phyloP scores from a whole-genome alignment of 345 rosid genomes.

The Citrus sinensis region DNA sequence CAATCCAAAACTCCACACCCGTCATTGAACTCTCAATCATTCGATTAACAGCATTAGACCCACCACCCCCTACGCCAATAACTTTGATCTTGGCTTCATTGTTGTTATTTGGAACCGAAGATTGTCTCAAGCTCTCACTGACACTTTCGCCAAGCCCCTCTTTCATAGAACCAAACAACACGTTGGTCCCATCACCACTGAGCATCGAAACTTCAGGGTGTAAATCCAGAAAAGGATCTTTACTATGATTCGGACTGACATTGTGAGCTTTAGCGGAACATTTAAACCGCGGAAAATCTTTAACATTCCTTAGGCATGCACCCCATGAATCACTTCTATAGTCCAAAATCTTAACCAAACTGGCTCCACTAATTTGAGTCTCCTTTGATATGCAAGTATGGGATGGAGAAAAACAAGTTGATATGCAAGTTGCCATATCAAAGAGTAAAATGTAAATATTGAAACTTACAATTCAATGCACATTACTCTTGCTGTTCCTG shows the following conservation, averaged over 20 bases:
- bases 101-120: constrained; percentile 39
- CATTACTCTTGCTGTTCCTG: neutral
- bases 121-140: constrained; percentile 42
- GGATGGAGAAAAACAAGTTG: neutral
- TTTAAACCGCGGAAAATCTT: constrained; percentile 28
- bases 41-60: constrained; percentile 92
- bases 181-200: constrained; percentile 58
- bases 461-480: constrained; percentile 8
- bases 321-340: constrained; percentile 30
- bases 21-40: constrained; percentile 89
- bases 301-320: constrained; percentile 32
- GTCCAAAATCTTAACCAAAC: constrained; percentile 31
- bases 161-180: constrained; percentile 36
- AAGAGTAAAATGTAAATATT: neutral
- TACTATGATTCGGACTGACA: constrained; percentile 42
- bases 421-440: constrained; percentile 7
- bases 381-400: neutral
- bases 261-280: constrained; percentile 48
- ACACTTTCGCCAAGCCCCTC: constrained; percentile 40
- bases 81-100: constrained; percentile 88
- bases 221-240: constrained; percentile 68
- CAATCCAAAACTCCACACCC: constrained; percentile 93
- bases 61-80: constrained; percentile 92
- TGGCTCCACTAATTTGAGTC: constrained; percentile 7
- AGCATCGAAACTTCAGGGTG: constrained; percentile 88